These are phyloP conservation scores for Tetrahymena malaccensis DNA, from an alignment of 73 alveolate species.

Conservation along the genomic window DNA sequence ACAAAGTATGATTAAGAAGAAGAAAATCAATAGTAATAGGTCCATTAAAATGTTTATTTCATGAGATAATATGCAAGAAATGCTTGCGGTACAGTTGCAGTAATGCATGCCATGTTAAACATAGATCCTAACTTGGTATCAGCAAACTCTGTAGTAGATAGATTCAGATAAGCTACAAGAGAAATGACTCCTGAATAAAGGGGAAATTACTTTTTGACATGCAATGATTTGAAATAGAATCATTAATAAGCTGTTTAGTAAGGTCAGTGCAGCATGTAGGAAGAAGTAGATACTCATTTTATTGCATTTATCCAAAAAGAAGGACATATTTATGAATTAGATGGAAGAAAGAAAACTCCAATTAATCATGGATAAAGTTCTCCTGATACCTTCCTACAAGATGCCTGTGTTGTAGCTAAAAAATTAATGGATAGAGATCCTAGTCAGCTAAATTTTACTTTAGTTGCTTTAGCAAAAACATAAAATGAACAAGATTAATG, in stretches of 20 bases:
- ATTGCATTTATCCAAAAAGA: conserved; percentile 44
- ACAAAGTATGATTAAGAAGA: conserved; percentile 7
- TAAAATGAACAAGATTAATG: neutral
- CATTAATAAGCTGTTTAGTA: conserved; percentile 36
- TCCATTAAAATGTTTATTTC: conserved; percentile 21
- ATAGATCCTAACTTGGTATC: neutral
- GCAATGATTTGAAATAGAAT: conserved; percentile 9
- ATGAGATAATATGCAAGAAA: conserved; percentile 46
- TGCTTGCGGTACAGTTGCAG: conserved; percentile 56
- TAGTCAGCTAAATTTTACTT: conserved; percentile 15
- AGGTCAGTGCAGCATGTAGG: conserved; percentile 35
- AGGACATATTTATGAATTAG: conserved; percentile 42
- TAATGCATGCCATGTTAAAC: conserved; percentile 35
- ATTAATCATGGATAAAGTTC: conserved; percentile 41
- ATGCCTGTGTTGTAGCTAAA: conserved; percentile 29
- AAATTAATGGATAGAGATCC: conserved; percentile 50
- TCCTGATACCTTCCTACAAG: conserved; percentile 26
- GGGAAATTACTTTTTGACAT: conserved; percentile 14
- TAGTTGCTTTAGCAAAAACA: conserved; percentile 42
- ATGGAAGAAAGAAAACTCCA: conserved; percentile 46
- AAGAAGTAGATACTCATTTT: conserved; percentile 40
- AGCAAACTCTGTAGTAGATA: conserved; percentile 3
- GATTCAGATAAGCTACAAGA: conserved; percentile 1
- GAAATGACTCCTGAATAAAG: conserved; percentile 6
- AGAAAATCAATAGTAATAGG: neutral